Base-by-base conservation (phyloP, 805 yeast genomes). In the Suhomyces sp. region DNA sequence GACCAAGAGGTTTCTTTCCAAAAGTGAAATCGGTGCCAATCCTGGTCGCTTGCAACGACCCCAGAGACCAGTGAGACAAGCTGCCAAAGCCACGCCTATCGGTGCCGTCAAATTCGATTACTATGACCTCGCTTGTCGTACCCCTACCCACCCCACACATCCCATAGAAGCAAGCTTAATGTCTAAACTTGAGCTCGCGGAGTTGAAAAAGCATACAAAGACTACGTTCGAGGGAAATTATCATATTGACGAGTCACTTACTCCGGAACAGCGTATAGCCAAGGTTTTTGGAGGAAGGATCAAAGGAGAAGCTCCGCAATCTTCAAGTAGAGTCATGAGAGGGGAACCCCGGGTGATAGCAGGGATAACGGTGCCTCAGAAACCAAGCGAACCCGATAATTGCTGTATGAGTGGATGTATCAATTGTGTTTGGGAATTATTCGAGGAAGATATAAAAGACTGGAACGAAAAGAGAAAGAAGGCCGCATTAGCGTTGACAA, bases 391-490 rank as follows among this genome's bases (percentile, higher is more conserved):
- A 48, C 98, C 98, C 2, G 95, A 90, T 48, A 88, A 91, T 58
- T 91, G 98, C 58, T 91, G 98, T 60, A 88, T 88, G 95, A 81
- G 93, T 39, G 98, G 98, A 1, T 91, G 98, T 59, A 80, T 87
- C 19, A 88, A 91, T 60, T 91, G 98, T 59, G 98, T 91, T 2
- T 93, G 98, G 98, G 96, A 90, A 50, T 64, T 86, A 36, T 91
- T 78, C 56, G 81, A 83, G 46, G 97, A 91, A 35, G 98, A 93
- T 55, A 51, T 90, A 32, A 81, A 78, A 43, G 87, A 87, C 21
- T 93, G 96, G 96, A 77, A 79, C 50, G 54, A 43, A 1, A 60
- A 68, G 50, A 66, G 95, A 13, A 61, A 60, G 24, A 56, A 68
- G 37, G 96, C 96, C 0, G 83, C 72, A 0, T 29, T 46, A 5